These are phyloP conservation scores for Cucurbita moschata DNA, from an alignment of 306 rosid genomes.

Conservation along the genomic window DNA sequence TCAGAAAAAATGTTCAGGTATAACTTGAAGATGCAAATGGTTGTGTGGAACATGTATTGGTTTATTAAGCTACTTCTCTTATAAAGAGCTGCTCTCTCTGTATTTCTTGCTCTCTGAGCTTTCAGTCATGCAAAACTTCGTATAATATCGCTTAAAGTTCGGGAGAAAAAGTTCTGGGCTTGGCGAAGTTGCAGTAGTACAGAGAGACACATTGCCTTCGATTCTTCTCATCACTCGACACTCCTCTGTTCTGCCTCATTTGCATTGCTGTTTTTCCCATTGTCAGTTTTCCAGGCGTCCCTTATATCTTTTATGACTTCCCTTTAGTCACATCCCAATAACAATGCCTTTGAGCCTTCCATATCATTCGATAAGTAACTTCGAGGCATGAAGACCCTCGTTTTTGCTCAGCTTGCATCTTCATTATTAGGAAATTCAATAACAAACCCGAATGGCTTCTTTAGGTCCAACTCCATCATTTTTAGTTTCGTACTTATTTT, in stretches of 20 bases:
- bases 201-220: neutral
- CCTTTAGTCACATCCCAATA: neutral
- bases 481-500: too few relatives aligned
- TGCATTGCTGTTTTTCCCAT: neutral
- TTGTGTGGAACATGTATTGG: neutral
- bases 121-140: too few relatives aligned
- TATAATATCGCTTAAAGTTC: too few relatives aligned
- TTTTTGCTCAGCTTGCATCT: neutral
- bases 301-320: neutral
- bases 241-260: neutral
- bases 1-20: constrained; percentile 98
- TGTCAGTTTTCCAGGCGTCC: neutral
- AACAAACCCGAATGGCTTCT: neutral
- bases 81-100: neutral
- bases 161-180: too few relatives aligned
- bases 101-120: neutral
- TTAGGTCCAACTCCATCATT: neutral
- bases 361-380: neutral
- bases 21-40: neutral
- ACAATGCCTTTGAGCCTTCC: neutral
- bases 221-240: neutral
- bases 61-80: neutral
- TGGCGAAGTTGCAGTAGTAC: neutral
- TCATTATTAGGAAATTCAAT: neutral
- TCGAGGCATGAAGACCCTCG: neutral